Evolutionary conservation across 768 basidiomycete species (phyloP), one percentile per base, ranked within the genome.

Genomic region (Rhodotorula kratochvilovae): DNA sequence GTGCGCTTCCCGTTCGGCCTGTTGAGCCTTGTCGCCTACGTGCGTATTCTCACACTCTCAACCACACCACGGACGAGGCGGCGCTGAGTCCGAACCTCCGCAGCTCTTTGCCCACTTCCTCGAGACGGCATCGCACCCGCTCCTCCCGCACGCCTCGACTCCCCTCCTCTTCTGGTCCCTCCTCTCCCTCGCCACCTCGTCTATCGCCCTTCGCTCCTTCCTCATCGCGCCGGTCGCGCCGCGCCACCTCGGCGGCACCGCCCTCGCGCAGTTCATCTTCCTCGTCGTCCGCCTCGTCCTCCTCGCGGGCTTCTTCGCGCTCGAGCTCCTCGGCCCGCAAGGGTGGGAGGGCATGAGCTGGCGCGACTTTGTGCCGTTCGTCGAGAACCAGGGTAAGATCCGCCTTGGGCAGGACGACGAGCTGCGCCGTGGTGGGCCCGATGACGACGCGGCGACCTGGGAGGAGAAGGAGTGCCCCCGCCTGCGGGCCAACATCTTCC

Each of bases 141-240:
- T 72, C 59, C 61, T 70, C 25, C 62, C 68, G 0, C 71, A 72
- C 56, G 72, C 77, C 17, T 77, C 77, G 23, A 83, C 89, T 2
- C 78, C 87, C 21, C 80, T 92, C 48, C 85, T 96, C 17, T 79
- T 94, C 59, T 94, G 91, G 80, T 95, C 90, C 89, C 90, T 91
- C 0, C 61, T 84, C 16, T 90, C 91, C 75, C 61, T 85, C 21
- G 29, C 83, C 25, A 82, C 81, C 0, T 75, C 86, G 1, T 76
- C 81, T 19, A 78, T 90, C 11, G 87, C 88, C 85, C 81, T 86
- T 0, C 85, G 91, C 13, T 90, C 92, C 0, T 72, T 76, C 70
- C 73, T 80, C 50, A 67, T 79, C 53, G 73, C 66, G 15, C 66
- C 68, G n/a, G 48, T 36, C 25, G 77, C 58, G 66, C 74, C 55